phyloP scores from a whole-genome alignment of 225 moss, liverwort and hornwort genomes.

The Asterella californica region DNA sequence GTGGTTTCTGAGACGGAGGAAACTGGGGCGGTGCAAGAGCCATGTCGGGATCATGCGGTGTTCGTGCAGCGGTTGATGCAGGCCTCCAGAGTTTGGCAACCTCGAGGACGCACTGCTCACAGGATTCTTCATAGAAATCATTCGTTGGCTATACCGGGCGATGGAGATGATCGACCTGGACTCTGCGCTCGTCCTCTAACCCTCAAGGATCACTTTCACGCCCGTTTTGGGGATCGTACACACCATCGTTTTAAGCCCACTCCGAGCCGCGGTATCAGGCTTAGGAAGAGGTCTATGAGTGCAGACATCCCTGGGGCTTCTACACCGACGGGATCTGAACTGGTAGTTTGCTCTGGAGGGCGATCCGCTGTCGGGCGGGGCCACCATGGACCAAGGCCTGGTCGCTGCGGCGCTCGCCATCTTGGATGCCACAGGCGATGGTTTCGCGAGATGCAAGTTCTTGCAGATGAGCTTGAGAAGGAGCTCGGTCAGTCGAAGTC shows the following conservation, averaged over 20 bases:
- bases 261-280: neutral
- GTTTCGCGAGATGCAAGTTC: neutral
- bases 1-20: neutral
- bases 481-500: neutral
- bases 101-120: slow-evolving; percentile 4
- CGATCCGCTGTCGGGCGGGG: slow-evolving; percentile 9
- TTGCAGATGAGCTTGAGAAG: neutral
- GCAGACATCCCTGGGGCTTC: slow-evolving; percentile 15
- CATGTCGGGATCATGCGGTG: neutral
- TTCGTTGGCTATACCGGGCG: neutral
- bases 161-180: slow-evolving; percentile 15
- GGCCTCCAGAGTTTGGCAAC: neutral
- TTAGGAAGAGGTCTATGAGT: slow-evolving; percentile 15
- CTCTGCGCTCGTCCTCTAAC: neutral
- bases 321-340: slow-evolving; percentile 9
- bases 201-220: slow-evolving; percentile 16
- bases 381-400: neutral
- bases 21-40: neutral
- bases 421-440: slow-evolving; percentile 10
- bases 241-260: slow-evolving; percentile 14
- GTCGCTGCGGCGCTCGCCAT: neutral
- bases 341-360: neutral
- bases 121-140: slow-evolving; percentile 13
- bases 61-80: slow-evolving; percentile 4
- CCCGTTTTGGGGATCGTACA: slow-evolving; percentile 19